A percentile compares a stretch with the other conserved stretches of the same genome.
Conservation (phyloP, 768 basidiomycete species). For the Exidia glandulosa region DNA sequence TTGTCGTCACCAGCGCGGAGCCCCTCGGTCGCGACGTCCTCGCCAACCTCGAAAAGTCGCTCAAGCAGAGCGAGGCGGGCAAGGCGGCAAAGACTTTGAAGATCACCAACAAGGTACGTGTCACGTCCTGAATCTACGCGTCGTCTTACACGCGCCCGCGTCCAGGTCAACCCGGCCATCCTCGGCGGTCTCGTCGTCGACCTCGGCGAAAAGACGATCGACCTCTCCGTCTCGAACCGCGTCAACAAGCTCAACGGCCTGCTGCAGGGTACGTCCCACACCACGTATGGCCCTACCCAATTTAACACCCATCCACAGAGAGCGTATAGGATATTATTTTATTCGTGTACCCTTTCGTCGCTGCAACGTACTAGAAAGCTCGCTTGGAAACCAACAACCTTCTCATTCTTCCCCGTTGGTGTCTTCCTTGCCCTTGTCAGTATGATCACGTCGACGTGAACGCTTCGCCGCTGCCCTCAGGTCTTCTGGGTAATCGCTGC, state of each 20-base stretch:
- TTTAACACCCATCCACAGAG: background rate
- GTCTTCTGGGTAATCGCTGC: no score
- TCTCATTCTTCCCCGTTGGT: no score
- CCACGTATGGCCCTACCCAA: background rate
- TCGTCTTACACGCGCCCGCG: background rate
- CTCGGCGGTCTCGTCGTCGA: slow-evolving; percentile 91
- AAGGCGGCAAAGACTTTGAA: slow-evolving; percentile 82
- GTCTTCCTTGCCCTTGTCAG: no score
- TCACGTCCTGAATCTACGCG: background rate
- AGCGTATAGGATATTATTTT: background rate
- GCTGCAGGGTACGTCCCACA: slow-evolving; percentile 52
- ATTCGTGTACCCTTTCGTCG: background rate
- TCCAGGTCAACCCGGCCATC: slow-evolving; percentile 81
- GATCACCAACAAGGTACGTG: slow-evolving; percentile 76
- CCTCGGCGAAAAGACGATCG: slow-evolving; percentile 97
- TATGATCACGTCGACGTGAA: no score
- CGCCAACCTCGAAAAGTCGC: slow-evolving; percentile 65
- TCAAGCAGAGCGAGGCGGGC: slow-evolving; percentile 80
- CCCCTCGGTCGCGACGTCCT: slow-evolving; percentile 70
- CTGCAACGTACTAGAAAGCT: no score
- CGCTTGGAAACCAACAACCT: no score
- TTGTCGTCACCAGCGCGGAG: slow-evolving; percentile 80
- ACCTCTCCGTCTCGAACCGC: slow-evolving; percentile 86
- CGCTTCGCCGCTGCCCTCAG: no score
- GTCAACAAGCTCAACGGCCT: slow-evolving; percentile 91